A percentile compares a stretch with the other conserved stretches of the same genome.
These are phyloP conservation scores for Saksenaea oblongispora DNA, from an alignment of 371 early-diverging fungal genomes.

Conservation along the genomic window DNA sequence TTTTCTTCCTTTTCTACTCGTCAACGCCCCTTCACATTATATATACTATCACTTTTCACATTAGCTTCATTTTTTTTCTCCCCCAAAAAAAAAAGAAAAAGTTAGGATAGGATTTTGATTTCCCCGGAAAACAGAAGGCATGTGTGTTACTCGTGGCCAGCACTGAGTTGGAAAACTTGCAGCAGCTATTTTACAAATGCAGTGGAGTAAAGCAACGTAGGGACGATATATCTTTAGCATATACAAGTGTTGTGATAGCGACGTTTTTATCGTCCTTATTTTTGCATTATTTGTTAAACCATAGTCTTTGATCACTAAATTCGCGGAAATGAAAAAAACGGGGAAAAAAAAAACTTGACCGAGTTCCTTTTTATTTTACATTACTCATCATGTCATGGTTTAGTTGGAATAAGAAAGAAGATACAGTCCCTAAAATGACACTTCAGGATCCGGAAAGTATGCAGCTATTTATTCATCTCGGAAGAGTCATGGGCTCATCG, in stretches of 20 bases:
- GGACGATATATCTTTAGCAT: too few species aligned
- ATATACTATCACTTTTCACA: neutral
- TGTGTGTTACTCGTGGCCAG: neutral
- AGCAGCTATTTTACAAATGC: too few species aligned
- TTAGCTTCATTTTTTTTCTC: neutral
- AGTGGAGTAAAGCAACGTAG: too few species aligned
- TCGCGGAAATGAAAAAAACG: neutral
- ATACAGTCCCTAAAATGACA: conserved; percentile 11
- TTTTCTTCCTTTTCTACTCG: neutral
- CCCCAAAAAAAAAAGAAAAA: neutral
- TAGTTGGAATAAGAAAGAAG: neutral
- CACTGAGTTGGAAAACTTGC: neutral
- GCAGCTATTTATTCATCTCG: too few species aligned
- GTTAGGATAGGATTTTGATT: neutral
- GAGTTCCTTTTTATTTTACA: neutral
- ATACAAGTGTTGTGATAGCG: too few species aligned
- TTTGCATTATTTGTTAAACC: too few species aligned
- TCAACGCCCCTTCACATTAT: neutral
- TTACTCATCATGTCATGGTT: conserved; percentile 1
- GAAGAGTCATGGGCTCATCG: neutral
- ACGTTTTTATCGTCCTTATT: too few species aligned
- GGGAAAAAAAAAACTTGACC: neutral
- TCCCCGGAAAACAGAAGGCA: neutral
- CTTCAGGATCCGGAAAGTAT: conserved; percentile 20
- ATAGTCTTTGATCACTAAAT: too few species aligned